phyloP scores from a whole-genome alignment of 2,329 filamentous ascomycete species.

The Colletotrichum lupini region DNA sequence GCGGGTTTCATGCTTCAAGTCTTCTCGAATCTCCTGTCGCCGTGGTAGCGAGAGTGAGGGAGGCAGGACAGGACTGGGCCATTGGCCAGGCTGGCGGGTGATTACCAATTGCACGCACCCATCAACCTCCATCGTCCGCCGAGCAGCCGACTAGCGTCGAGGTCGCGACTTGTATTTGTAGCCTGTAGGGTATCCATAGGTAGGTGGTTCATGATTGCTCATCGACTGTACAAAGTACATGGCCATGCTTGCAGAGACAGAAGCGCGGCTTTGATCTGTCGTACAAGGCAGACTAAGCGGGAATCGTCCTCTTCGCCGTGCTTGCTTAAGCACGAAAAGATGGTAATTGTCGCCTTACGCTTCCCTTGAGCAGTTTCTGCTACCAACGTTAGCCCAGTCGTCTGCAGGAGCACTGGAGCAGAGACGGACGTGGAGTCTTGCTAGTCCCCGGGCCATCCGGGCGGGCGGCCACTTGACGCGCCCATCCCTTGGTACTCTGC shows the following conservation, averaged over 20 bases:
- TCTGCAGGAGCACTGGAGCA: background rate
- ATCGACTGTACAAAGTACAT: background rate
- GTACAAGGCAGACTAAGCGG: background rate
- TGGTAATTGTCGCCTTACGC: background rate
- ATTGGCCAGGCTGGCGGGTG: background rate
- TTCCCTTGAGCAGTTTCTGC: background rate
- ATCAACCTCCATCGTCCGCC: constrained; percentile 1
- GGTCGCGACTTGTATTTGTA: background rate
- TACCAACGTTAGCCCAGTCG: constrained; percentile 7
- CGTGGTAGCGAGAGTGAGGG: constrained; percentile 27
- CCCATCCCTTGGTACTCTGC: background rate
- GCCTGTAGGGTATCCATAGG: no score
- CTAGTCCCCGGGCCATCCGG: constrained; percentile 37
- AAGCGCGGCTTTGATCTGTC: background rate
- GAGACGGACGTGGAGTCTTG: constrained; percentile 31
- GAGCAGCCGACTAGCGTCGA: constrained; percentile 12
- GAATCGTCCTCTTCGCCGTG: background rate
- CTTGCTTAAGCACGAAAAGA: background rate
- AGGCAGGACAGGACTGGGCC: background rate
- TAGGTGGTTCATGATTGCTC: background rate
- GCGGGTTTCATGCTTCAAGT: background rate
- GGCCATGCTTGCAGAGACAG: background rate
- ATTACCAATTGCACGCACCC: constrained; percentile 30
- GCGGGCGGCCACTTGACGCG: constrained; percentile 15
- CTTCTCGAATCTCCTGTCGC: constrained; percentile 25